Evolutionary conservation across 2,329 filamentous ascomycete species (phyloP), one percentile per base, ranked within the genome.

Genomic region (Corinectria fuckeliana): DNA sequence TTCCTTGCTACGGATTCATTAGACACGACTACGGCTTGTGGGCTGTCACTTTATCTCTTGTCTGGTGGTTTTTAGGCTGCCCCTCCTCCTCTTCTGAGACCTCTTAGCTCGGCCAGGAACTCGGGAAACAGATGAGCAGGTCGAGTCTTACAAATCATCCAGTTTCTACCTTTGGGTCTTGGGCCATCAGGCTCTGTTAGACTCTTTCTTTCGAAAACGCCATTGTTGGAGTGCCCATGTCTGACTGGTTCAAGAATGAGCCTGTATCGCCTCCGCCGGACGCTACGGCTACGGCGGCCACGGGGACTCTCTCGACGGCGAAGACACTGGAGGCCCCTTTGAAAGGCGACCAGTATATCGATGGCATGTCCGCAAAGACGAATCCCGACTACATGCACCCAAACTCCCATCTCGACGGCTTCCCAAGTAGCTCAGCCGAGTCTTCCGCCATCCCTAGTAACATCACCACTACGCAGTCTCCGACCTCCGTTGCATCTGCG

Each of bases 181-280:
- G 11, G n/a, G 41, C 16, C 34, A 32, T 47, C 14, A 39, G 47
- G 14, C 38, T 14, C 45, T 41, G 16, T 32, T 28, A 11, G 21
- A 48, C 6, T 45, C 30, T 28, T 36, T 7, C 10, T n/a, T n/a
- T n/a, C n/a, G n/a, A 16, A 50, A 39, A 4, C 13, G 30, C 25
- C 18, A 14, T 13, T 13, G 1, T 9, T 42, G 11, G 39, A 47
- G 28, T 55, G 50, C 53, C 57, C 54, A 68, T 69, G 66, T 64
- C 64, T 45, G 52, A 60, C 38, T 65, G 65, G 67, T 26, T 69
- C 38, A 66, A 66, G 39, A 55, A 69, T 56, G 63, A 69, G 48
- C 53, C 60, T 39, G 42, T 49, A 50, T 69, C 67, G 61, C 57
- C 67, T 56, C 61, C 56, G 49, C 47, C 58, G 23, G 53, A 56